phyloP scores from a whole-genome alignment of 2,329 filamentous ascomycete species.

The Botrytis hyacinthi region DNA sequence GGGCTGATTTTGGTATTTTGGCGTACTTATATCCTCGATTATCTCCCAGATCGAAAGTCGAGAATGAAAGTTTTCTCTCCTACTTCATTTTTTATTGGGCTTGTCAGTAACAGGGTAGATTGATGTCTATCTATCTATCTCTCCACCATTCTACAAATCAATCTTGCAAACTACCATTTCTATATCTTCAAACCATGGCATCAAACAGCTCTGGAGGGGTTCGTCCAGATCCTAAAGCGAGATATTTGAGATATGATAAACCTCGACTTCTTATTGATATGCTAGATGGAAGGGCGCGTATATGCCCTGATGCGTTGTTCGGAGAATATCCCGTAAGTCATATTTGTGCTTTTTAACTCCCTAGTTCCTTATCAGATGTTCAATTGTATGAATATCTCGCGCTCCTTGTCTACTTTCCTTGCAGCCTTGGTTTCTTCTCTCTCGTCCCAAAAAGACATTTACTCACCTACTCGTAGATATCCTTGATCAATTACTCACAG shows the following conservation, averaged over 20 bases:
- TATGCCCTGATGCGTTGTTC: background rate
- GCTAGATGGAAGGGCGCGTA: background rate
- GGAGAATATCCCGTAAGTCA: background rate
- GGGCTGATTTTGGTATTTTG: background rate
- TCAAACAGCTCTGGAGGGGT: background rate
- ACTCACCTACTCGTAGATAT: background rate
- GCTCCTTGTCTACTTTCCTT: too few species aligned
- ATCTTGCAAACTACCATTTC: background rate
- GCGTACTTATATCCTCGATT: background rate
- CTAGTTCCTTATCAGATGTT: background rate
- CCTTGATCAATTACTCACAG: background rate
- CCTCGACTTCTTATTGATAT: background rate
- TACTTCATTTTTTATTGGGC: background rate
- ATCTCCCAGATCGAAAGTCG: background rate
- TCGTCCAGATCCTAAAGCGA: background rate
- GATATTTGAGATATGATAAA: background rate
- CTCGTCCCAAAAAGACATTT: background rate
- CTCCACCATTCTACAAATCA: background rate
- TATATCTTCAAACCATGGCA: background rate
- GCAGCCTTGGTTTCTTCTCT: background rate
- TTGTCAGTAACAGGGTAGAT: background rate
- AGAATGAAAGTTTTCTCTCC: background rate
- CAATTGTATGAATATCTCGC: background rate
- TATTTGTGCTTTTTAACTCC: background rate
- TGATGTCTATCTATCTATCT: background rate